A percentile compares a stretch with the other conserved stretches of the same genome.
Conservation (phyloP, 208 protist genomes). For the Giardia duodenalis region DNA sequence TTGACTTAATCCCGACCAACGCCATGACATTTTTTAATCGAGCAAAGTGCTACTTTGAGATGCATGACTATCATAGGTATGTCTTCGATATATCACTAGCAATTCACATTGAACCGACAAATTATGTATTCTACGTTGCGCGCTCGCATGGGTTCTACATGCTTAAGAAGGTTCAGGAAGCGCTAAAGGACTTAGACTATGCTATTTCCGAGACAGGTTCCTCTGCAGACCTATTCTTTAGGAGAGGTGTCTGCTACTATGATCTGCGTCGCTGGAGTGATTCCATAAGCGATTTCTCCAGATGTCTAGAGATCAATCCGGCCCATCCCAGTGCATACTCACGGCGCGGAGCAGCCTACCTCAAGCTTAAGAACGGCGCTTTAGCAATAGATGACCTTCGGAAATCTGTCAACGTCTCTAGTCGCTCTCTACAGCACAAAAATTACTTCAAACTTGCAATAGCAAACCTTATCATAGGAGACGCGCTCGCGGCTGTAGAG, state of each 20-base stretch:
- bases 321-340: neutral
- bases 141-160: conserved; percentile 20
- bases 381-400: neutral
- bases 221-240: neutral
- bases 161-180: neutral
- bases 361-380: conserved; percentile 19
- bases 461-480: neutral
- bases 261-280: neutral
- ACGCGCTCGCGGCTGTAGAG: neutral
- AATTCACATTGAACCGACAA: neutral
- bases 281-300: conserved; percentile 9
- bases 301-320: neutral
- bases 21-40: neutral
- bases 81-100: conserved; percentile 25
- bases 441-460: conserved; percentile 4
- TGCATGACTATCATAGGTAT: conserved; percentile 5
- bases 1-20: neutral
- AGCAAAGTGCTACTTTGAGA: conserved; percentile 8
- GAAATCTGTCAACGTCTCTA: neutral
- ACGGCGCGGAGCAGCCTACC: conserved; percentile 15
- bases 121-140: conserved; percentile 26
- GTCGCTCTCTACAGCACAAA: neutral
- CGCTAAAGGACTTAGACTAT: conserved; percentile 6
- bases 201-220: neutral
- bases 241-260: neutral